Conservation (phyloP, 345 rosid species). For the Eucalyptus marginata region DNA sequence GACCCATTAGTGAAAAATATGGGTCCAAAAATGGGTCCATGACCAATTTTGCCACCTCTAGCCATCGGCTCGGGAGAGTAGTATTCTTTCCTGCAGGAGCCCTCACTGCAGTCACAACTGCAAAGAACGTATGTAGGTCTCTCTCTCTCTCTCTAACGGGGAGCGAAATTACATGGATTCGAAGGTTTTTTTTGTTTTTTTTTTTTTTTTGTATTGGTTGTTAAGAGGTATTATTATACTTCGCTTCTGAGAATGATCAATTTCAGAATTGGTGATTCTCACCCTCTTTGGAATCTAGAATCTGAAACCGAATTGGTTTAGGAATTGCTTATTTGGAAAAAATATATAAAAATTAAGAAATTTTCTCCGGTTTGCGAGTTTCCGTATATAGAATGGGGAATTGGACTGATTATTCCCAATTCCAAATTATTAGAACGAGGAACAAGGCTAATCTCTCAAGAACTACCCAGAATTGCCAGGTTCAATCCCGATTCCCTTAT, state of each 20-base stretch:
- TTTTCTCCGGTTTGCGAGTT: not conserved
- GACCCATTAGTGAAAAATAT: too few species aligned
- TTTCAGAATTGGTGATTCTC: too few species aligned
- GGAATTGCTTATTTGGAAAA: too few species aligned
- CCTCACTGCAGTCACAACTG: not conserved
- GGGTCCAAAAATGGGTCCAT: too few species aligned
- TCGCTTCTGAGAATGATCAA: not conserved
- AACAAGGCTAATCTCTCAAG: not conserved
- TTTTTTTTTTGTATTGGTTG: not conserved
- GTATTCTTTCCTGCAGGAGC: not conserved
- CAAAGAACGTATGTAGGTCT: not conserved
- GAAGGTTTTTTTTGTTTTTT: not conserved
- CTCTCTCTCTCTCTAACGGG: not conserved
- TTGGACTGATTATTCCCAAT: too few species aligned
- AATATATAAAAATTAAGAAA: too few species aligned
- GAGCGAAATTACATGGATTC: not conserved
- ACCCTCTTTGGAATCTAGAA: not conserved
- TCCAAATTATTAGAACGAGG: too few species aligned
- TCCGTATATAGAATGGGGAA: not conserved
- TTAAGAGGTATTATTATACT: not conserved
- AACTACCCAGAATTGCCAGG: too few species aligned
- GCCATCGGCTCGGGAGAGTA: slow-evolving; percentile 10
- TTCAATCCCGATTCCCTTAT: too few species aligned
- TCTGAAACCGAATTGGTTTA: too few species aligned
- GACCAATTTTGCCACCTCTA: not conserved